These are phyloP conservation scores for Huntiella omanensis DNA, from an alignment of 2,329 filamentous ascomycete species.

Conservation along the genomic window DNA sequence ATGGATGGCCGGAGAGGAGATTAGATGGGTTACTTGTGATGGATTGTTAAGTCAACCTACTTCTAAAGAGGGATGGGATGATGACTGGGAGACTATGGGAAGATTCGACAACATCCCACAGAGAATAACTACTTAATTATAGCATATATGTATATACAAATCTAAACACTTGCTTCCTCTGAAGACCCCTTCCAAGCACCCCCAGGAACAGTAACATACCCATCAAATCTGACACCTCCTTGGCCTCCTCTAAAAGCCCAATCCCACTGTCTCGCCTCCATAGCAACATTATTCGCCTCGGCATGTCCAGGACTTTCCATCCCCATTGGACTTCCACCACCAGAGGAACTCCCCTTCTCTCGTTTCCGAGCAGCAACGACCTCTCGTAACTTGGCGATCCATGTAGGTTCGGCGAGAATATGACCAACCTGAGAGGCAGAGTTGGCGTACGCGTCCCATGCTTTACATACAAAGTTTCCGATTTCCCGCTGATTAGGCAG, in stretches of 20 bases:
- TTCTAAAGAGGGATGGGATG: too few relatives aligned
- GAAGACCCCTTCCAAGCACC: too few relatives aligned
- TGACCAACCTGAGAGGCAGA: conserved; percentile 27
- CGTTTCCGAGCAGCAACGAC: conserved; percentile 20
- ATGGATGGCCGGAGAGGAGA: too few relatives aligned
- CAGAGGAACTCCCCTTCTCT: neutral
- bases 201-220: neutral
- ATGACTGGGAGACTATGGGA: too few relatives aligned
- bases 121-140: too few relatives aligned
- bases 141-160: too few relatives aligned
- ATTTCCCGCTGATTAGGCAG: conserved; percentile 41
- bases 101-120: too few relatives aligned
- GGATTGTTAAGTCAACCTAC: too few relatives aligned
- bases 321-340: neutral
- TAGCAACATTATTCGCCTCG: conserved; percentile 21
- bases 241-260: neutral
- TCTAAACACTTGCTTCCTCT: too few relatives aligned
- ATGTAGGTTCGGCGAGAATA: conserved; percentile 23
- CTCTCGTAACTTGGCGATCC: conserved; percentile 30
- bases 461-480: conserved; percentile 38
- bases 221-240: neutral
- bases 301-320: neutral
- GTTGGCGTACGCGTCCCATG: conserved; percentile 38
- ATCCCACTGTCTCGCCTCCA: conserved; percentile 17
- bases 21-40: too few relatives aligned